These are phyloP conservation scores for Kalaharituber pfeilii DNA, from an alignment of 2,329 filamentous ascomycete species.

Conservation along the genomic window DNA sequence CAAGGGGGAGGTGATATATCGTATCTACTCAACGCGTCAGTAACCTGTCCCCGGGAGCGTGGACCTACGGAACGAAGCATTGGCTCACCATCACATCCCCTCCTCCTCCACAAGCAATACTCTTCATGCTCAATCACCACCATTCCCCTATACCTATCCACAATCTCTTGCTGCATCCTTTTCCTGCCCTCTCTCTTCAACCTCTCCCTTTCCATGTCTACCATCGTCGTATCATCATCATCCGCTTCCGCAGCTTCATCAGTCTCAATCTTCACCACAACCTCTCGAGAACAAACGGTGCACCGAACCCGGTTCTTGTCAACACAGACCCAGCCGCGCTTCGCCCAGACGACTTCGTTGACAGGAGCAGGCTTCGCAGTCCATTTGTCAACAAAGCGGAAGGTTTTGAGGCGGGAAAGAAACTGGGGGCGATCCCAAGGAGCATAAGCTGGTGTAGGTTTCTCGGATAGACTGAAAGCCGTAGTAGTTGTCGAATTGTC, in stretches of 20 bases:
- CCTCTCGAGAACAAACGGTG: conserved; percentile 60
- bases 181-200: conserved; percentile 30
- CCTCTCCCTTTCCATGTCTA: conserved; percentile 27
- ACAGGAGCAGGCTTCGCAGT: conserved; percentile 75
- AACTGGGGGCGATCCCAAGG: conserved; percentile 75
- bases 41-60: background rate
- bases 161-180: conserved; percentile 38
- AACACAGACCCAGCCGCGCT: conserved; percentile 75
- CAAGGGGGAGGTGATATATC: conserved; percentile 42
- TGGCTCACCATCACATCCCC: conserved; percentile 62
- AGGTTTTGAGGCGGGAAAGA: conserved; percentile 63
- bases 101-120: conserved; percentile 69
- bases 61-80: background rate
- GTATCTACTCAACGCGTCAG: conserved; percentile 31
- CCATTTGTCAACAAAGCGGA: conserved; percentile 83
- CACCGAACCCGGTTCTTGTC: conserved; percentile 60
- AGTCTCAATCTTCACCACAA: conserved; percentile 53
- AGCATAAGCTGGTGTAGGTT: conserved; percentile 38
- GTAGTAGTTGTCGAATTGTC: background rate
- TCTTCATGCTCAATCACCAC: conserved; percentile 61
- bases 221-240: conserved; percentile 24
- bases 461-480: background rate
- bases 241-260: conserved; percentile 18
- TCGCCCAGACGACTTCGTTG: conserved; percentile 87
- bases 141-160: conserved; percentile 56